Conservation (phyloP, 1,139 yeast species). For the Schwanniomyces etchellsii region DNA sequence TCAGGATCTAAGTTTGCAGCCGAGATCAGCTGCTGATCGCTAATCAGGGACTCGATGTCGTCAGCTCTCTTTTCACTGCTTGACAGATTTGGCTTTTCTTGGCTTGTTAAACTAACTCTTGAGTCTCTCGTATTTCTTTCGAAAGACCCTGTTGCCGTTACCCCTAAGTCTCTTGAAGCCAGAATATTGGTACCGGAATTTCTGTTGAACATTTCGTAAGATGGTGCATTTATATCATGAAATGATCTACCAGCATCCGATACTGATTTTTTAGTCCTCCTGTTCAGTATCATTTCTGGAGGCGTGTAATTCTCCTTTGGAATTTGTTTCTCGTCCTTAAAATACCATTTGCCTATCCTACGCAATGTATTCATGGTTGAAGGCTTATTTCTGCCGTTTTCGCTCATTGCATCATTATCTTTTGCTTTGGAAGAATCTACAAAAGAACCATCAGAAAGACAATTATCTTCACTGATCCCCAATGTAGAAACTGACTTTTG, state of each 20-base stretch:
- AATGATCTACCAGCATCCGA: conserved; percentile 7
- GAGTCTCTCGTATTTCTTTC: conserved; percentile 2
- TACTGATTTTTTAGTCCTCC: conserved; percentile 36
- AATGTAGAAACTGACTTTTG: conserved; percentile 23
- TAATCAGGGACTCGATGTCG: too few species aligned
- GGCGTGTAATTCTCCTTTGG: conserved; percentile 32
- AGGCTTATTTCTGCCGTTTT: conserved; percentile 3
- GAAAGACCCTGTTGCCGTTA: too few species aligned
- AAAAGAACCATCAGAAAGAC: conserved; percentile 23
- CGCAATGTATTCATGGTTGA: conserved; percentile 35
- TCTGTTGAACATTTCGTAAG: conserved; percentile 10
- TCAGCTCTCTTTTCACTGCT: background rate
- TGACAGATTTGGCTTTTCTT: conserved; percentile 1
- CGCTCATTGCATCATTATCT: conserved; percentile 1
- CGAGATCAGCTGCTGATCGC: too few species aligned
- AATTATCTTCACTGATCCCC: conserved; percentile 21
- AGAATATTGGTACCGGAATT: too few species aligned
- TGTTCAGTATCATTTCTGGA: conserved; percentile 62
- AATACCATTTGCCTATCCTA: conserved; percentile 69
- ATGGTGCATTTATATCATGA: conserved; percentile 7
- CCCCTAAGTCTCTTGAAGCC: too few species aligned
- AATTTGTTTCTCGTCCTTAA: conserved; percentile 36
- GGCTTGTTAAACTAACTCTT: conserved; percentile 3
- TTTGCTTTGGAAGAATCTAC: conserved; percentile 8
- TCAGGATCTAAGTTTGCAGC: too few species aligned